A percentile compares a stretch with the other conserved stretches of the same genome.
phyloP scores from a whole-genome alignment of 2,329 filamentous ascomycete genomes.

The Scortechinia acanthostroma region DNA sequence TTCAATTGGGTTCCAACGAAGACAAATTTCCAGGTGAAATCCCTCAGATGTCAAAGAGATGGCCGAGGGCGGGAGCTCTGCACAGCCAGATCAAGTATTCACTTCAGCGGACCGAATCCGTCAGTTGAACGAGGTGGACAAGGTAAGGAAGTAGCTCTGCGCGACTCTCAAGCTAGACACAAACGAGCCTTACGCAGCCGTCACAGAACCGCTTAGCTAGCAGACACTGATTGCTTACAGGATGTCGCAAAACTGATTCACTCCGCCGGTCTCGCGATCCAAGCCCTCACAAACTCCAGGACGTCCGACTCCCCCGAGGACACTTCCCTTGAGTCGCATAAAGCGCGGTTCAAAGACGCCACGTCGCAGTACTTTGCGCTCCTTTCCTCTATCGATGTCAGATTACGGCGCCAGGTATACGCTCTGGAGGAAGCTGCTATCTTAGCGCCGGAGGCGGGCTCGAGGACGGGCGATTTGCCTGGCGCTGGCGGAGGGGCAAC shows the following conservation, averaged over 20 bases:
- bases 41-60: too few species aligned
- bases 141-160: conserved; percentile 15
- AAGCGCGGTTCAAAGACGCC: conserved; percentile 34
- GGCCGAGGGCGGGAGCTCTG: conserved; percentile 7
- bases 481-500: conserved; percentile 11
- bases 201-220: neutral
- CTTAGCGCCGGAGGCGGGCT: conserved; percentile 29
- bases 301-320: conserved; percentile 13
- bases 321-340: conserved; percentile 29
- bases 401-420: conserved; percentile 41
- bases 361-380: conserved; percentile 40
- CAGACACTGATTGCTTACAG: conserved; percentile 16
- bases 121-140: conserved; percentile 47
- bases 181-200: conserved; percentile 2
- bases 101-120: conserved; percentile 44
- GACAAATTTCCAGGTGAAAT: too few species aligned
- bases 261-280: conserved; percentile 43
- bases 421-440: conserved; percentile 47
- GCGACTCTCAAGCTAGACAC: neutral
- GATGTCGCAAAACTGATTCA: conserved; percentile 40
- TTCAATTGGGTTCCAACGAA: too few species aligned
- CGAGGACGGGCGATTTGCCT: conserved; percentile 17
- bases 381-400: conserved; percentile 40
- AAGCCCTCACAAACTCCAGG: conserved; percentile 37
- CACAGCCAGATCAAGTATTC: conserved; percentile 17